Percentiles rank a stretch among this genome's conserved stretches.
These are phyloP conservation scores for Cercis canadensis DNA, from an alignment of 306 rosid genomes.

Conservation along the genomic window DNA sequence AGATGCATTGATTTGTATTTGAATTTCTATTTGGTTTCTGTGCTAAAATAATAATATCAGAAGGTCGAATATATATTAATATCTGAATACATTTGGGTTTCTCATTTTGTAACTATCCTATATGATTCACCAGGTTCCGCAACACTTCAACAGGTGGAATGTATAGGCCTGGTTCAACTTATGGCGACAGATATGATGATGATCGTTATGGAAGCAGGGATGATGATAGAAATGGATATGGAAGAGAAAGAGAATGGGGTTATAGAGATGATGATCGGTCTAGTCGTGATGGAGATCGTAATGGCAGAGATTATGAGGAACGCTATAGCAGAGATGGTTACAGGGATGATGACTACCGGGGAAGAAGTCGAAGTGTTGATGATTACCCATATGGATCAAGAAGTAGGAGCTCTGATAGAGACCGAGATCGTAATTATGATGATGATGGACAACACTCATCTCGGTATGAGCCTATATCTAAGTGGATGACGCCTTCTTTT, in stretches of 20 bases:
- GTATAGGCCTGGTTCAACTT: conserved; percentile 76
- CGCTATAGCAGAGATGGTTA: conserved; percentile 75
- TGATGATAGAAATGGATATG: conserved; percentile 79
- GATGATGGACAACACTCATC: conserved; percentile 91
- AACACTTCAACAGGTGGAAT: conserved; percentile 70
- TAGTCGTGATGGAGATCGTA: conserved; percentile 85
- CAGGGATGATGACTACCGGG: conserved; percentile 79
- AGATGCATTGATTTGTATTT: conserved; percentile 22
- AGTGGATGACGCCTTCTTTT: conserved; percentile 1
- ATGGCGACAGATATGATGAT: conserved; percentile 80
- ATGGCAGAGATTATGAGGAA: conserved; percentile 82
- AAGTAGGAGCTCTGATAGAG: conserved; percentile 87
- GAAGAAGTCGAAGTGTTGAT: conserved; percentile 84
- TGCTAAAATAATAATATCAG: background rate
- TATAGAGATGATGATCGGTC: conserved; percentile 77
- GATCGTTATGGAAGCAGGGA: conserved; percentile 79
- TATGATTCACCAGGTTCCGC: conserved; percentile 72
- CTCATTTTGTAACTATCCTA: conserved; percentile 33
- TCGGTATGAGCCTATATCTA: conserved; percentile 59
- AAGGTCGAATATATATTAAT: conserved; percentile 12
- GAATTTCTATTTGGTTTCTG: conserved; percentile 10
- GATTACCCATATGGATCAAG: conserved; percentile 69
- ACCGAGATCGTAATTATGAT: conserved; percentile 62
- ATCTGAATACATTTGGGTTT: conserved; percentile 8
- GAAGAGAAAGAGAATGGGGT: conserved; percentile 85